A percentile compares a stretch with the other conserved stretches of the same genome.
These are phyloP conservation scores for Eimeria acervulina DNA, from an alignment of 169 alveolate genomes.

Conservation along the genomic window DNA sequence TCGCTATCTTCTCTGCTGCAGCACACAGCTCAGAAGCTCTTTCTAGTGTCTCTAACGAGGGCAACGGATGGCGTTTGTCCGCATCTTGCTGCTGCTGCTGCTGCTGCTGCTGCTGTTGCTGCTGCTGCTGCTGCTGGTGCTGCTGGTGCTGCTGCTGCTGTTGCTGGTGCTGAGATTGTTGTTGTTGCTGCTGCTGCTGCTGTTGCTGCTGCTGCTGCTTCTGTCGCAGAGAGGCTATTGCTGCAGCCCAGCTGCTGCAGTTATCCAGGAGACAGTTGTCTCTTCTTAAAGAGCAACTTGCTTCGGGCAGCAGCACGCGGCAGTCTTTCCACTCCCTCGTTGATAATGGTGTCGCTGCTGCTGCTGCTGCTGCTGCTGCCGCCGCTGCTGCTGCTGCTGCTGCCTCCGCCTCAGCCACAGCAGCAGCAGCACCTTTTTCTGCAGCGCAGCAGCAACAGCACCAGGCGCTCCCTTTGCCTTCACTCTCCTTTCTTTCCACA, in stretches of 20 bases:
- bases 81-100: slow-evolving; percentile 49
- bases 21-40: background rate
- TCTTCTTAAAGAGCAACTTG: background rate
- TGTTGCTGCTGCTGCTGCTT: slow-evolving; percentile 43
- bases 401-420: too few relatives aligned
- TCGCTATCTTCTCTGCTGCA: background rate
- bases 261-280: background rate
- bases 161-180: too few relatives aligned
- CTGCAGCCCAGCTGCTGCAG: slow-evolving; percentile 29
- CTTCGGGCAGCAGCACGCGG: slow-evolving; percentile 44
- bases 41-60: background rate
- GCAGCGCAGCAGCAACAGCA: background rate
- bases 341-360: background rate
- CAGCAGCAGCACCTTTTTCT: too few relatives aligned
- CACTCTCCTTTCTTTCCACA: too few relatives aligned
- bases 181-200: too few relatives aligned
- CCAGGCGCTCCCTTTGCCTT: background rate
- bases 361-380: slow-evolving; percentile 53
- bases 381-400: slow-evolving; percentile 16
- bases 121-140: too few relatives aligned
- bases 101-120: background rate
- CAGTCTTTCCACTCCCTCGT: slow-evolving; percentile 16
- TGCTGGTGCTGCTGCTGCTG: too few relatives aligned
- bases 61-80: background rate
- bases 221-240: background rate